These are phyloP conservation scores for Pyricularia grisea DNA, from an alignment of 2,329 filamentous ascomycete genomes.

Conservation along the genomic window DNA sequence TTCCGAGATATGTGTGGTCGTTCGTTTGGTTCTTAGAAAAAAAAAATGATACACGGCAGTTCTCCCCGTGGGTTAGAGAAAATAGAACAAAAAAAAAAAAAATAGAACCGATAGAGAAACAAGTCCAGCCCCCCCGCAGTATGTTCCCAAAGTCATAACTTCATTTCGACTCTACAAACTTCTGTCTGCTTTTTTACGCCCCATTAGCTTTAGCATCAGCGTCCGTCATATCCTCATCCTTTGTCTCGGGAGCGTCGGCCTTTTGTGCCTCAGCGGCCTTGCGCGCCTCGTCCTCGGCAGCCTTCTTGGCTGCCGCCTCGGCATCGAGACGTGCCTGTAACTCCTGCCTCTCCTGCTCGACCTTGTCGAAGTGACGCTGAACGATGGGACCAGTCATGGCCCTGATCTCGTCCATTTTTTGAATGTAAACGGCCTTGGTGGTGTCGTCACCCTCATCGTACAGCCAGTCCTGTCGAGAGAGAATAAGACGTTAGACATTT, in stretches of 20 bases:
- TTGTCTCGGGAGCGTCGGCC: conserved; percentile 26
- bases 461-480: conserved; percentile 70
- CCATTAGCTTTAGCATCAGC: conserved; percentile 30
- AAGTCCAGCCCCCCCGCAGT: background rate
- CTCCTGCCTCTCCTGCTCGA: conserved; percentile 76
- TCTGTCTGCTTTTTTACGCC: background rate
- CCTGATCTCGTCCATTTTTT: conserved; percentile 94
- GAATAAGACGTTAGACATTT: background rate
- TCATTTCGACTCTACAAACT: background rate
- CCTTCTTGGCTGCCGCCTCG: conserved; percentile 68
- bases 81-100: background rate
- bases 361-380: conserved; percentile 91
- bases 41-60: background rate
- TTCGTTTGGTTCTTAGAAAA: background rate
- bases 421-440: conserved; percentile 84
- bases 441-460: conserved; percentile 96
- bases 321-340: conserved; percentile 69
- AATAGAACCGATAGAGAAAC: background rate
- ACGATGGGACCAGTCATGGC: conserved; percentile 83
- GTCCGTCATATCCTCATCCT: conserved; percentile 57
- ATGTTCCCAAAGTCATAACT: conserved; percentile 1
- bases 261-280: conserved; percentile 44
- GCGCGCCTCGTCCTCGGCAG: conserved; percentile 45
- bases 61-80: background rate
- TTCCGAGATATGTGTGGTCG: conserved; percentile 1